Base-by-base conservation (phyloP, 345 rosid species). In the Hypericum perforatum region DNA sequence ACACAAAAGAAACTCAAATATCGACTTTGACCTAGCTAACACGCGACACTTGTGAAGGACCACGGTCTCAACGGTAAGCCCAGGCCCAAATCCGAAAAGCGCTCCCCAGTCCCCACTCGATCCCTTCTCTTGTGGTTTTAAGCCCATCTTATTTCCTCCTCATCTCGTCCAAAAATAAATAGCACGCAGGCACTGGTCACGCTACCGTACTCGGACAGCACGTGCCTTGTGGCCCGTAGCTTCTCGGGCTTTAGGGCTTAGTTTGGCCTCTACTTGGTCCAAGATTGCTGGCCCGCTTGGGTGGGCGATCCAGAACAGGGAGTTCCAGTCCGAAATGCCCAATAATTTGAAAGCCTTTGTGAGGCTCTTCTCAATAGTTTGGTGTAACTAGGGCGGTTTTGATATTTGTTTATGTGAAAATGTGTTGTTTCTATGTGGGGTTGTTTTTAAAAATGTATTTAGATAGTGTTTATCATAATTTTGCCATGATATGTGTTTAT, bases 291-390 rank as follows among this genome's bases (percentile, higher is more conserved):
- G 49, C 3, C 49, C 49, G 16, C 49, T 29, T 5, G 49, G 49
- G 16, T 45, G 49, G n/a, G 49, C 49, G 7, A 12, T 12, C 49
- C 49, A 45, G 15, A 45, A 45, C 5, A 46, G 50, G 29, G 50
- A 46, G 50, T 46, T 46, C 49, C 49, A 45, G 7, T 45, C 49
- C 16, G 49, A 45, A 7, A 45, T 45, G 16, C 49, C 49, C 49
- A 45, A 45, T 0, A 29, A 29, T 29, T 12, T 45, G n/a, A 45
- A 45, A 16, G 49, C 49, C 6, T 45, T 29, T 5, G 3, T 9
- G 16, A 45, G 16, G 16, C 49, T 11, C 49, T 45, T 45, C 49
- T 45, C 49, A n/a, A 45, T 45, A n/a, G n/a, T n/a, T n/a, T n/a
- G n/a, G n/a, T n/a, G n/a, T n/a, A n/a, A n/a, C n/a, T n/a, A n/a